These are phyloP conservation scores for Aureobasidium subglaciale DNA, from an alignment of 2,329 filamentous ascomycete species.

Conservation along the genomic window DNA sequence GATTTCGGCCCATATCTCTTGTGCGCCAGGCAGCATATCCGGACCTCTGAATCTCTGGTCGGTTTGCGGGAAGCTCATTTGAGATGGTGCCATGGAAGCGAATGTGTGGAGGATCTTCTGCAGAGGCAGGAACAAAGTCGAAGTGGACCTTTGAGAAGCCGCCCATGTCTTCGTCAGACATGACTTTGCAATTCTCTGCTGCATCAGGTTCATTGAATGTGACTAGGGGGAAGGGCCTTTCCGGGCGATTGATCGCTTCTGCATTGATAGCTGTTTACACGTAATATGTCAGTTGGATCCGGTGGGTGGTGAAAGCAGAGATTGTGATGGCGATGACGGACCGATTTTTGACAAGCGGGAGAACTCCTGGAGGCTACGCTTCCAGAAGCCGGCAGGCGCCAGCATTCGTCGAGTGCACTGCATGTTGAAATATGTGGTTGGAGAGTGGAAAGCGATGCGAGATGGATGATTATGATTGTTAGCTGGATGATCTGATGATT, in stretches of 20 bases:
- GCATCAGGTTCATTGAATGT: slow-evolving; percentile 49
- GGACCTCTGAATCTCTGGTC: slow-evolving; percentile 65
- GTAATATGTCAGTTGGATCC: background rate
- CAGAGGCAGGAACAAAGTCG: slow-evolving; percentile 49
- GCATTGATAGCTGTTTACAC: slow-evolving; percentile 53
- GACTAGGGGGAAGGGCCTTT: slow-evolving; percentile 57
- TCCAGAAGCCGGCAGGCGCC: slow-evolving; percentile 45
- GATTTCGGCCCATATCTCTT: slow-evolving; percentile 62
- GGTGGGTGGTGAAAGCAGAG: slow-evolving; percentile 20
- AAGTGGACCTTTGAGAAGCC: slow-evolving; percentile 72
- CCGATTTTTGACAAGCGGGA: slow-evolving; percentile 49
- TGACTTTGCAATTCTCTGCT: slow-evolving; percentile 55
- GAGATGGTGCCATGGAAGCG: slow-evolving; percentile 86
- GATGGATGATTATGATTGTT: background rate
- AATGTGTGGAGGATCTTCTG: slow-evolving; percentile 57
- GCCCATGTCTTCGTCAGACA: slow-evolving; percentile 70
- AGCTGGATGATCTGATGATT: background rate
- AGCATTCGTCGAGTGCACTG: slow-evolving; percentile 30
- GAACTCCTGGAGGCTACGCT: slow-evolving; percentile 53
- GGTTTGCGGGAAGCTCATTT: slow-evolving; percentile 68
- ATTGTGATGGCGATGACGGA: slow-evolving; percentile 26
- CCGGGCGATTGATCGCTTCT: slow-evolving; percentile 60
- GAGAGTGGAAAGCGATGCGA: background rate
- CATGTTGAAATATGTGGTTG: slow-evolving; percentile 24
- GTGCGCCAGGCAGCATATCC: slow-evolving; percentile 92